Evolutionary conservation across 2,329 filamentous ascomycete genomes (phyloP), one percentile per base, ranked within the genome.

Genomic region (Graphium sp.): DNA sequence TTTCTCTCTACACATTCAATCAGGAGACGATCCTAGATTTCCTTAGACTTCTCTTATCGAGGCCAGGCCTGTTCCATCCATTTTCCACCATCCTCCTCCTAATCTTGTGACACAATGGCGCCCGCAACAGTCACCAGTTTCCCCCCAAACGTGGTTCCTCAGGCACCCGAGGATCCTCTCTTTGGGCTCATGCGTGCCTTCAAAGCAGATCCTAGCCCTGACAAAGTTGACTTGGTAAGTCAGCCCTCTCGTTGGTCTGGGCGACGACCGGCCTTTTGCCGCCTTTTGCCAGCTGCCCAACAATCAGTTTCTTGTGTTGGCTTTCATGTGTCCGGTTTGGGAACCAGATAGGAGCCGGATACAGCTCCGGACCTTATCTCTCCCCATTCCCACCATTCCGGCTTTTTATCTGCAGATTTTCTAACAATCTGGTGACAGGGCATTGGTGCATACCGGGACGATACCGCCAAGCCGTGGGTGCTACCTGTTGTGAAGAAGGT

Each of bases 401-500:
- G 18, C 31, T 37, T 22, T 40, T n/a, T 28, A 17, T 20, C 24
- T 18, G 10, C 17, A 29, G 23, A 22, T 22, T 10, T 13, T 14
- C 23, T 24, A 21, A 29, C 28, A 12, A 21, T 17, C 18, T 26
- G 8, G 10, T 28, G 19, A 6, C 33, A 71, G 67, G 71, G 71
- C 33, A 74, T 95, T 58, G 89, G 89, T 42, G 89, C 89, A 34
- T 98, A 98, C 58, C 70, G 89, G 49, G 89, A 93, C 47, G 66
- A 95, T 58, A 78, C 85, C 48, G 87, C 84, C 35, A 95, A 95
- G 62, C 89, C 89, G 4, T 98, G 89, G 89, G 74, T 98, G 36
- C 58, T 98, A 37, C 87, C 89, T 13, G 87, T 95, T 3, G 87
- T 95, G 36, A 91, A 83, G 60, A 91, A 92, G 80, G 87, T 92